A percentile compares a stretch with the other conserved stretches of the same genome.
Evolutionary conservation across 2,329 filamentous ascomycete genomes (phyloP).

Genomic region (Gremmenia infestans): DNA sequence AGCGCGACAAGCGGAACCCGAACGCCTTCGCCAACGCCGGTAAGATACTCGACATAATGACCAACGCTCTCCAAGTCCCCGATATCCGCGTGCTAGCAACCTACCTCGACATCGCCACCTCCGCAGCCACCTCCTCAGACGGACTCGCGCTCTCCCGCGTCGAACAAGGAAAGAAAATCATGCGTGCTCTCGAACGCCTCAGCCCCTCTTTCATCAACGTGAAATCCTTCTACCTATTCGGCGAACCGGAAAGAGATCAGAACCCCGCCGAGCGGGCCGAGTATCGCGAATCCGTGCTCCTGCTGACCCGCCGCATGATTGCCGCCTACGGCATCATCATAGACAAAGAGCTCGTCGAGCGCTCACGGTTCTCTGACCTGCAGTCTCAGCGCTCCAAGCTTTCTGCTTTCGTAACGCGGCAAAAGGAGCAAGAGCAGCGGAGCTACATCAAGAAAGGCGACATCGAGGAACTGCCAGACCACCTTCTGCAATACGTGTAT

Average conservation of each 20-base stretch:
- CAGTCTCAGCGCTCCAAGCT: slow-evolving; percentile 30
- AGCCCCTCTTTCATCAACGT: slow-evolving; percentile 25
- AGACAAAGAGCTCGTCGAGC: slow-evolving; percentile 22
- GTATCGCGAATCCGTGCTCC: slow-evolving; percentile 15
- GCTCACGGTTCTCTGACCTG: slow-evolving; percentile 20
- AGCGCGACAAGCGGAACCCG: slow-evolving; percentile 71
- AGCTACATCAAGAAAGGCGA: background rate
- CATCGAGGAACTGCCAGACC: background rate
- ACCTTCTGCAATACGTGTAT: slow-evolving; percentile 2
- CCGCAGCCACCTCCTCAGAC: slow-evolving; percentile 25
- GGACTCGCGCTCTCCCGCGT: slow-evolving; percentile 31
- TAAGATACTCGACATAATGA: slow-evolving; percentile 62
- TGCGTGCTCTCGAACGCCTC: slow-evolving; percentile 44
- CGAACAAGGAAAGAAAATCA: slow-evolving; percentile 47
- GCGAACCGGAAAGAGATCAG: background rate
- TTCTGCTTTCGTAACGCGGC: slow-evolving; percentile 33
- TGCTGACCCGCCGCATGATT: slow-evolving; percentile 29
- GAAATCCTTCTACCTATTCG: slow-evolving; percentile 23
- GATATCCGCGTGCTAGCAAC: slow-evolving; percentile 47
- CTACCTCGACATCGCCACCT: slow-evolving; percentile 53
- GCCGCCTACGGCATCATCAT: slow-evolving; percentile 31
- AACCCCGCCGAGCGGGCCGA: background rate
- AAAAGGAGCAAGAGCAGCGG: slow-evolving; percentile 7
- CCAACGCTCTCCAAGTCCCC: slow-evolving; percentile 36
- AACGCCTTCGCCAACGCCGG: slow-evolving; percentile 62